Evolutionary conservation across 176 grass and related monocot species (phyloP), one percentile per base, ranked within the genome.

Genomic region (bread wheat (Triticum aestivum)): DNA sequence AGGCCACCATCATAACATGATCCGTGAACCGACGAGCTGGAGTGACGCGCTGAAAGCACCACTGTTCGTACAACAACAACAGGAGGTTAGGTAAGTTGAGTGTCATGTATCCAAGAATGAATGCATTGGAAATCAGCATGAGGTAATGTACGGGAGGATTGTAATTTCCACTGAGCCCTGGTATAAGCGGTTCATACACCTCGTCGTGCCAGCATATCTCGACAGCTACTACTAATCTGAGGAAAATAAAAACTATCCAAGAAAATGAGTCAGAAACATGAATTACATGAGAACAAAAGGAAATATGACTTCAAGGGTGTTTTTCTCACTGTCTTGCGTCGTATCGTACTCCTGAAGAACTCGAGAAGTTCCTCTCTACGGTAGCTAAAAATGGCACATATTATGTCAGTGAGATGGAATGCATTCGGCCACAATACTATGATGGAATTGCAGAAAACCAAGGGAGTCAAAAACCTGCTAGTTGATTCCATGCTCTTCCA

Each of bases 231-330:
- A 86, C 71, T 14, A 77, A 82, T 82, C 78, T 90, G 88, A 90
- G 88, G 78, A 86, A 90, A 86, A 18, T 11, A 82, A 86, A 81
- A 82, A 90, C 88, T 90, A 41, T 78, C 38, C 14, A 62, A 90
- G 37, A 71, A 69, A 70, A 82, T 69, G 51, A 77, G 70, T 89
- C 79, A 24, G 78, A 90, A 86, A 39, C 32, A 68, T 20, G 62
- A 63, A 70, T 58, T 54, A 18, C 39, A 77, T n/a, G 29, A 77
- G 62, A 76, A 47, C 30, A 37, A 27, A 86, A 82, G 9, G 37
- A 77, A 52, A 11, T 6, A 17, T 70, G 39, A 17, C 71, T 69
- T 86, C 38, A 82, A 37, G 27, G 54, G 39, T 69, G 37, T 82
- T 58, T 86, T 82, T 63, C 70, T 89, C 72, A 70, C 68, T 70